Conservation (phyloP, 2,329 filamentous ascomycete genomes). For the Colletotrichum eremochloae region DNA sequence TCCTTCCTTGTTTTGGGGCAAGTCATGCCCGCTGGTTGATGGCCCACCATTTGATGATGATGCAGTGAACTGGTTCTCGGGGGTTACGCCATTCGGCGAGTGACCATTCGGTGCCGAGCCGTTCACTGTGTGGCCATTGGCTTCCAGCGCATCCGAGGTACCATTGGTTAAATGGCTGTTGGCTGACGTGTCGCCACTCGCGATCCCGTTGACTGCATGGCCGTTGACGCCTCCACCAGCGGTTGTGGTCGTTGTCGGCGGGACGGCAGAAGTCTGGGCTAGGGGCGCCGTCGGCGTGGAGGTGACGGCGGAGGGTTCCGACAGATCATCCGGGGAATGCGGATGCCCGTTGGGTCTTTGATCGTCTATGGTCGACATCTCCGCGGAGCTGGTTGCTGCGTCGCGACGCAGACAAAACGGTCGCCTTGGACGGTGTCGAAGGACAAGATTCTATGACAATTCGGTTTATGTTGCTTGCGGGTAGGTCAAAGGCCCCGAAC, state of each 20-base stretch:
- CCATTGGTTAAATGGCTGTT: slow-evolving; percentile 18
- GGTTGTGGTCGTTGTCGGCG: neutral
- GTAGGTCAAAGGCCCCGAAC: neutral
- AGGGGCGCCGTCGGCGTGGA: slow-evolving; percentile 22
- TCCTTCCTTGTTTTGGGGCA: slow-evolving; percentile 17
- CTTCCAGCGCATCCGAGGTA: slow-evolving; percentile 9
- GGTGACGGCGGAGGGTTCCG: slow-evolving; percentile 11
- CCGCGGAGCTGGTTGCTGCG: neutral
- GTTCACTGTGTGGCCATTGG: slow-evolving; percentile 17
- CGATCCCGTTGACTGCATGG: neutral
- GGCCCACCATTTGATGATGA: slow-evolving; percentile 40
- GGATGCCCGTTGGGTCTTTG: slow-evolving; percentile 38
- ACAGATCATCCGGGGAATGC: slow-evolving; percentile 8
- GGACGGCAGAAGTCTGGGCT: neutral
- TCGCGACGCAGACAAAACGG: neutral
- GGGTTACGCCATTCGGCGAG: neutral
- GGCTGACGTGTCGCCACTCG: neutral
- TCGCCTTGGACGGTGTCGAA: neutral
- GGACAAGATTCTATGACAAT: neutral
- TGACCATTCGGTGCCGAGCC: slow-evolving; percentile 12
- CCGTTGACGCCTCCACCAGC: neutral
- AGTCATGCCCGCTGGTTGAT: slow-evolving; percentile 26
- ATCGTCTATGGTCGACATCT: slow-evolving; percentile 32
- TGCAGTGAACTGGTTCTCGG: slow-evolving; percentile 7
- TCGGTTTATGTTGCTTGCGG: neutral